phyloP scores from a whole-genome alignment of 495 filamentous ascomycete genomes.

The Pseudevernia furfuracea region DNA sequence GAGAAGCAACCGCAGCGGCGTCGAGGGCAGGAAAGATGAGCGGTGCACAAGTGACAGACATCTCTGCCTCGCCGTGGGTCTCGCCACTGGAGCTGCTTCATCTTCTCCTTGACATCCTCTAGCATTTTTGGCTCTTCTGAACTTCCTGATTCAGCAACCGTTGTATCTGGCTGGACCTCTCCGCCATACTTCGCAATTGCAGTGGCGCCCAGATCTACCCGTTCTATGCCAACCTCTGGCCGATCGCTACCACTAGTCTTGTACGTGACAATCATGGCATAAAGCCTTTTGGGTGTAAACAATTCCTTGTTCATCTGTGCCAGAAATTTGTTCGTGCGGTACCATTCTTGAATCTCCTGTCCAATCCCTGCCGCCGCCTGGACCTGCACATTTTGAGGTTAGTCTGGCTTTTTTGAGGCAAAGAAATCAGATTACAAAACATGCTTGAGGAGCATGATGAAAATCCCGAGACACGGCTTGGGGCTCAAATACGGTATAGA shows the following conservation, averaged over 20 bases:
- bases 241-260: constrained; percentile 17
- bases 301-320: constrained; percentile 23
- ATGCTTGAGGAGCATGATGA: too few relatives aligned
- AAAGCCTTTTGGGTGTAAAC: constrained; percentile 27
- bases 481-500: too few relatives aligned
- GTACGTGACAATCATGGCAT: constrained; percentile 26
- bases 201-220: constrained; percentile 3
- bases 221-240: background rate
- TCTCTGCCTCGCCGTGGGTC: constrained; percentile 5
- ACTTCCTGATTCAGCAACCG: background rate
- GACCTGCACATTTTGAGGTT: too few relatives aligned
- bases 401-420: too few relatives aligned
- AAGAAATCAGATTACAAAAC: too few relatives aligned
- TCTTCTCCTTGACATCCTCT: background rate
- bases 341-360: constrained; percentile 21
- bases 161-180: background rate
- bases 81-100: constrained; percentile 3
- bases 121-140: constrained; percentile 1
- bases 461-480: too few relatives aligned
- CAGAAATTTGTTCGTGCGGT: constrained; percentile 25
- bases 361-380: constrained; percentile 23
- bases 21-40: constrained; percentile 3
- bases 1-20: background rate
- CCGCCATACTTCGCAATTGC: constrained; percentile 6
- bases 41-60: background rate